Base-by-base conservation (phyloP, 495 filamentous ascomycete genomes). In the Barbatosphaeria neglecta region DNA sequence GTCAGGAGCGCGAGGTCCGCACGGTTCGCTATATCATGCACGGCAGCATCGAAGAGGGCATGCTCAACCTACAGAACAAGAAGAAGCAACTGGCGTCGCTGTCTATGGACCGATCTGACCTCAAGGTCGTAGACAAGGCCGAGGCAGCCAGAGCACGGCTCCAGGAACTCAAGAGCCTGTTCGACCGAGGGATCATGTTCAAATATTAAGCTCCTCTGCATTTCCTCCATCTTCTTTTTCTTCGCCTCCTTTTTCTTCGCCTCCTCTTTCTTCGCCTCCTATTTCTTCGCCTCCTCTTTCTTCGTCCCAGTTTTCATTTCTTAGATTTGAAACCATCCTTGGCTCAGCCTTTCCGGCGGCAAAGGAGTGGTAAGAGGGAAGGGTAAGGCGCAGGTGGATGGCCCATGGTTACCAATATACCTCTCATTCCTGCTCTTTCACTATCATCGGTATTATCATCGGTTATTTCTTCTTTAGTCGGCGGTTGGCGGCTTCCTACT, bases 1-100 rank as follows among this genome's bases (percentile, higher is more conserved):
- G 92, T 0, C 92, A 98, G 68, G 90, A 75, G 55, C 74, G 90
- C 7, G 74, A 81, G 22, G 92, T 98, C 4, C 75, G 74, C 9
- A 94, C 85, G 1, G 77, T 81, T 13, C 78, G 88, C 28, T 97
- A 82, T 61, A 81, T 97, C 61, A 97, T 97, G 87, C 74, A 73
- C 23, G 69, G 74, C 47, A 94, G 86, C 54, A 93, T 98, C 45
- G 92, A 98, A 64, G 86, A 94, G 69, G 92, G 88, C 70, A 93
- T 98, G 73, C 67, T 93, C 3, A 73, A 83, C 47, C 66, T 98
- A 43, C 90, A 95, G 50, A 77, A 82, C 44, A 93, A 92, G 75
- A 98, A 98, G 74, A 80, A 80, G 56, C 81, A 85, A 56, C 69
- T 97, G 20, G 92, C 92, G 1, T 84, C 84, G 56, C 71, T 96